Evolutionary conservation across 352 stramenopile genomes (phyloP), one percentile per base, ranked within the genome.

Genomic region (Phytophthora lateralis): DNA sequence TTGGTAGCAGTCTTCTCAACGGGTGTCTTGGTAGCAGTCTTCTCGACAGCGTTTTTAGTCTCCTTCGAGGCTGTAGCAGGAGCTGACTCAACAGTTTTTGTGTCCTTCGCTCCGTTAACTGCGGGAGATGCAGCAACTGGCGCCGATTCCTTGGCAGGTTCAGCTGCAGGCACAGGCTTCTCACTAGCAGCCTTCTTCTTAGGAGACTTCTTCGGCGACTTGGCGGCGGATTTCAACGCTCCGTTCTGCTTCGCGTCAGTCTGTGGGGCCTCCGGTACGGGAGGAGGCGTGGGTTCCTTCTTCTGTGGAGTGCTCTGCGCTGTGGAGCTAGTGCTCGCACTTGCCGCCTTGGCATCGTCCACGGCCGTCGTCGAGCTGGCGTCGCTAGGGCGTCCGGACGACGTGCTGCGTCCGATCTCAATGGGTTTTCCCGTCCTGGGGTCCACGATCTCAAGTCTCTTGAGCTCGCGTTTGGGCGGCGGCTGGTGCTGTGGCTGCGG

Each of bases 341-440:
- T 11, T 30, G 55, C 45, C 6, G 41, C 55, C 52, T 69, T 66
- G 14, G 12, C 35, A 41, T 76, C 68, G 14, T 70, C 68, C 35
- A 27, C 42, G 7, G 34, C 53, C 18, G 34, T 29, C 7, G 56
- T 45, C 1, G 68, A 69, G 51, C 54, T 64, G 8, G 55, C 45
- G 18, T 63, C 55, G 30, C 54, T 70, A 1, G 55, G 0, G 17
- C 50, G 60, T 50, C 26, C 35, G 1, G 55, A 67, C 21, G 66
- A 58, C 17, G 62, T 45, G 6, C 46, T 60, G 27, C 63, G 65
- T n/a, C 55, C 50, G 4, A 71, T 24, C n/a, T 78, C 66, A 43
- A 88, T 78, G 0, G 57, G 60, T 52, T 77, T 60, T 2, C 71
- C 68, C 15, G 78, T 88, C 51, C 77, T 77, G n/a, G 79, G 79